phyloP scores from a whole-genome alignment of 208 protist species.

The Leishmania amazonensis region DNA sequence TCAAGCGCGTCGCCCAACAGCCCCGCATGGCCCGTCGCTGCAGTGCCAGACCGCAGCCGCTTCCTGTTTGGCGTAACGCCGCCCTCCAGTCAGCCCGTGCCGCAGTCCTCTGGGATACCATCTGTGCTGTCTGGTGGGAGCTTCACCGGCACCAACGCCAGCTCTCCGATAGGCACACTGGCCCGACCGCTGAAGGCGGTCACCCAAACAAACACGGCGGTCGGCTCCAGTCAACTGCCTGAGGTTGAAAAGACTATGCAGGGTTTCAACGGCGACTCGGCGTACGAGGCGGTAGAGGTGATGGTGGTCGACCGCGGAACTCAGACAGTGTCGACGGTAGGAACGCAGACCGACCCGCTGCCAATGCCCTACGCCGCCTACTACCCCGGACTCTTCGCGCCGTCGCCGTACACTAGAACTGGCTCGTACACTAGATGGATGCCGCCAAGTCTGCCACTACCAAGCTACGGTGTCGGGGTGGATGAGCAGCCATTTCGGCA shows the following conservation, averaged over 20 bases:
- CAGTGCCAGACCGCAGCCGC: slow-evolving; percentile 19
- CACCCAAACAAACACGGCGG: slow-evolving; percentile 12
- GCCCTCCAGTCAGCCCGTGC: slow-evolving; percentile 1
- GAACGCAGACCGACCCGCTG: slow-evolving; percentile 77
- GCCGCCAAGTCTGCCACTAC: background rate
- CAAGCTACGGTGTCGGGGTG: slow-evolving; percentile 16
- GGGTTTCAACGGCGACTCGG: slow-evolving; percentile 6
- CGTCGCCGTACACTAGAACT: slow-evolving; percentile 11
- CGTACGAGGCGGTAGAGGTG: slow-evolving; percentile 63
- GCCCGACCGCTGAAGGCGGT: background rate
- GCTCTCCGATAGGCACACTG: background rate
- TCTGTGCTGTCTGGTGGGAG: background rate
- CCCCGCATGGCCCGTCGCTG: slow-evolving; percentile 18
- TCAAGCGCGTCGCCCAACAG: slow-evolving; percentile 10
- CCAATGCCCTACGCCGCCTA: slow-evolving; percentile 26
- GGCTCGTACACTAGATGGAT: slow-evolving; percentile 1
- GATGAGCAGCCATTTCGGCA: slow-evolving; percentile 47
- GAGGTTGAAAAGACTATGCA: slow-evolving; percentile 28
- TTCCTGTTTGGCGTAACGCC: slow-evolving; percentile 29
- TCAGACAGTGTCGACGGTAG: slow-evolving; percentile 70
- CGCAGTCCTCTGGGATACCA: slow-evolving; percentile 9
- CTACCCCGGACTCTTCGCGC: slow-evolving; percentile 16
- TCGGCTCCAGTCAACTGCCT: slow-evolving; percentile 24
- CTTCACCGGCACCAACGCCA: background rate
- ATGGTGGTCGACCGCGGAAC: slow-evolving; percentile 87